These are phyloP conservation scores for Diplodia sapinea DNA, from an alignment of 2,329 filamentous ascomycete genomes.

Conservation along the genomic window DNA sequence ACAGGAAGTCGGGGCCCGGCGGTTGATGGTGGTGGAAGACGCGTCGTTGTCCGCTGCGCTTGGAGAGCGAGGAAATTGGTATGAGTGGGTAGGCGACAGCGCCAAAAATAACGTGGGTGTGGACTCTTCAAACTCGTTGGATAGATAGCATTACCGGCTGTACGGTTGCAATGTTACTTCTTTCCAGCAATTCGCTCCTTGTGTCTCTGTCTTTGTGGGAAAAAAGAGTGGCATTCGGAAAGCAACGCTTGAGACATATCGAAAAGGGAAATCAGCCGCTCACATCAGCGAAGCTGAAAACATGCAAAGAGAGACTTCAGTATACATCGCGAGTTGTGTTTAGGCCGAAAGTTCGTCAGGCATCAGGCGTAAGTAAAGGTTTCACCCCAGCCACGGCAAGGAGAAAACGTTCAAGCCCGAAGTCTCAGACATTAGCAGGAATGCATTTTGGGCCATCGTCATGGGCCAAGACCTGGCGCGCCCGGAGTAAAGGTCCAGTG, in stretches of 20 bases:
- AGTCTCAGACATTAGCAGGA: background rate
- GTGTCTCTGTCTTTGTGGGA: background rate
- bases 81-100: too few relatives aligned
- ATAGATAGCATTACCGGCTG: background rate
- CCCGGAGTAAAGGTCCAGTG: constrained; percentile 13
- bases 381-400: background rate
- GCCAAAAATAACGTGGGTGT: background rate
- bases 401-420: too few relatives aligned
- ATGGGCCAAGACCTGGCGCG: constrained; percentile 19
- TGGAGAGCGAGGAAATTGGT: too few relatives aligned
- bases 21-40: too few relatives aligned
- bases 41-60: background rate
- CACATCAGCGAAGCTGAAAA: constrained; percentile 7
- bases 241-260: background rate
- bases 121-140: background rate
- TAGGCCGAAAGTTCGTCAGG: background rate
- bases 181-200: background rate
- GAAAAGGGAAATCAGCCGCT: background rate
- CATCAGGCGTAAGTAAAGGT: background rate
- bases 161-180: background rate
- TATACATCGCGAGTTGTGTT: too few relatives aligned
- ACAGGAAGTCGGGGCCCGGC: background rate
- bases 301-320: background rate
- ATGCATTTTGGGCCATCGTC: background rate
- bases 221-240: background rate